phyloP scores from a whole-genome alignment of 1,284 basidiomycete genomes.

The Apiotrichum laibachii region DNA sequence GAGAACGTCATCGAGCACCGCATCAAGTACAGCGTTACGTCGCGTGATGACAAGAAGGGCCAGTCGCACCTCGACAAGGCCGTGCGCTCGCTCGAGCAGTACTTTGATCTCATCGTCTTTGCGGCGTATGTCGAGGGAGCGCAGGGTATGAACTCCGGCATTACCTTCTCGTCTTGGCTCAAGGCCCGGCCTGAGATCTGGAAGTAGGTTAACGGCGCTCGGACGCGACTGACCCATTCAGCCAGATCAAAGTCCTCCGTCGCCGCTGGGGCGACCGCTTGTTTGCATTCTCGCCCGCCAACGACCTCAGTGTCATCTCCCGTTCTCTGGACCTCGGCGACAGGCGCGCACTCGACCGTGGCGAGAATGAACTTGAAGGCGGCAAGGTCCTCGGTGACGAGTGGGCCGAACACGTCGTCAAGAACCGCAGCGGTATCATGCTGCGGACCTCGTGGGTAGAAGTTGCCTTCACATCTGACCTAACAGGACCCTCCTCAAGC shows the following conservation, averaged over 20 bases:
- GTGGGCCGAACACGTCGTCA: conserved; percentile 88
- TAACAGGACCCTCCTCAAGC: conserved; percentile 58
- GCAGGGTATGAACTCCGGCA: conserved; percentile 61
- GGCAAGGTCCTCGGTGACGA: conserved; percentile 87
- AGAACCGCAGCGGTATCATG: conserved; percentile 91
- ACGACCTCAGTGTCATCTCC: conserved; percentile 65
- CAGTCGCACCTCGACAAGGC: conserved; percentile 51
- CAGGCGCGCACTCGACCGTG: conserved; percentile 9
- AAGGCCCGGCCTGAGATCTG: conserved; percentile 88
- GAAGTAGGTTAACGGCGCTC: conserved; percentile 62
- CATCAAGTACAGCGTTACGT: conserved; percentile 77
- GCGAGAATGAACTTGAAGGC: conserved; percentile 62
- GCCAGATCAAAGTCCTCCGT: conserved; percentile 79
- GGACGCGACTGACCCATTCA: conserved; percentile 40
- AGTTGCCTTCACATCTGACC: neutral
- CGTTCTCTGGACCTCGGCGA: conserved; percentile 40
- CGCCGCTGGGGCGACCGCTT: conserved; percentile 72
- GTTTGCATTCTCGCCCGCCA: conserved; percentile 82
- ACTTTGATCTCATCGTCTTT: conserved; percentile 93
- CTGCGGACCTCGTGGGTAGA: conserved; percentile 71
- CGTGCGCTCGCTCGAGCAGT: conserved; percentile 57
- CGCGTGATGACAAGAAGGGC: conserved; percentile 62
- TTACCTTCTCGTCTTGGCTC: conserved; percentile 83
- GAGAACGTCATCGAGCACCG: conserved; percentile 82
- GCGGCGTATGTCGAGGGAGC: conserved; percentile 80